Conservation (phyloP, 1,139 yeast species). For the Spathaspora jeffriesii region DNA sequence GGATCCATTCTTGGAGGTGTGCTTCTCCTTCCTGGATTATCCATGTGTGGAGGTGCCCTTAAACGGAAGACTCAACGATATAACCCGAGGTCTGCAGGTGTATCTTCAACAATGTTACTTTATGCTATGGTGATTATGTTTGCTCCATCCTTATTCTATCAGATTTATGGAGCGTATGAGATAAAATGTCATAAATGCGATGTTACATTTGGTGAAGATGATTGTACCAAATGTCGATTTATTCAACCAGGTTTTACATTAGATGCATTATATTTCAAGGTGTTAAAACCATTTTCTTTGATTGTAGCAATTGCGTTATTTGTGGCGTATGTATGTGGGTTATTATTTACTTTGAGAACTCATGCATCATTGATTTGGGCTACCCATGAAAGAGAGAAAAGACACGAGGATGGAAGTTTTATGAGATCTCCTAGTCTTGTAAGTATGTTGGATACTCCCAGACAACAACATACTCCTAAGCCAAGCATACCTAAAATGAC, state of each 20-base stretch:
- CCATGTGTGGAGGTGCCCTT: slow-evolving; percentile 97
- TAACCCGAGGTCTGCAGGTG: slow-evolving; percentile 97
- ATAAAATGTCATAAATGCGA: slow-evolving; percentile 63
- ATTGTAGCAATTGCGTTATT: slow-evolving; percentile 81
- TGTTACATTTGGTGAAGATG: slow-evolving; percentile 19
- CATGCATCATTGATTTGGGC: slow-evolving; percentile 99
- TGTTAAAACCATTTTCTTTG: slow-evolving; percentile 79
- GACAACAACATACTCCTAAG: slow-evolving; percentile 17
- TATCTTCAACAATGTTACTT: slow-evolving; percentile 91
- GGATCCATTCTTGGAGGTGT: slow-evolving; percentile 96
- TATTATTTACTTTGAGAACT: slow-evolving; percentile 90
- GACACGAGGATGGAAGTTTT: slow-evolving; percentile 20
- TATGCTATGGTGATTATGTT: slow-evolving; percentile 92
- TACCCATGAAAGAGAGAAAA: slow-evolving; percentile 29
- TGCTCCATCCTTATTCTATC: slow-evolving; percentile 90
- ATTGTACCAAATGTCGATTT: slow-evolving; percentile 76
- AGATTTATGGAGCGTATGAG: slow-evolving; percentile 87
- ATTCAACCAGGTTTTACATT: slow-evolving; percentile 72
- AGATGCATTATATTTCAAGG: slow-evolving; percentile 61
- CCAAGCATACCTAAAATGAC: slow-evolving; percentile 4
- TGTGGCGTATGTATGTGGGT: slow-evolving; percentile 85
- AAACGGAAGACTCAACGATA: slow-evolving; percentile 91
- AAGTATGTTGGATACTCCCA: slow-evolving; percentile 25
- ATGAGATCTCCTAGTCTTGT: slow-evolving; percentile 33
- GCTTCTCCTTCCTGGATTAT: slow-evolving; percentile 83